A percentile compares a stretch with the other conserved stretches of the same genome.
Evolutionary conservation across 2,329 filamentous ascomycete species (phyloP).

Genomic region (Penicillium aurantiogriseum): DNA sequence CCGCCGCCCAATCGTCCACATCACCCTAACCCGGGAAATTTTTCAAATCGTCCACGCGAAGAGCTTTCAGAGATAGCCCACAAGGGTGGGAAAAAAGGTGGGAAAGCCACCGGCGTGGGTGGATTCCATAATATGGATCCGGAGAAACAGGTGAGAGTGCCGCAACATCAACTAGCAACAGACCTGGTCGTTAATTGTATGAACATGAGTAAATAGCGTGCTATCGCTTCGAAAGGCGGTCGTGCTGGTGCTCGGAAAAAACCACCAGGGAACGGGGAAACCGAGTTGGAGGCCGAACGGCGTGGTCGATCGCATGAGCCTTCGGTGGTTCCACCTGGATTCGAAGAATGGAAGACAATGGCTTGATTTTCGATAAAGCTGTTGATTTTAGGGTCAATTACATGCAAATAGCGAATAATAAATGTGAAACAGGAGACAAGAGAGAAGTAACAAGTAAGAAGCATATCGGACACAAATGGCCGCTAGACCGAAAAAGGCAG

Average conservation of each 20-base stretch:
- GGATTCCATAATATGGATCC: slow-evolving; percentile 31
- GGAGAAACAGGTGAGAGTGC: slow-evolving; percentile 27
- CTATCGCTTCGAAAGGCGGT: slow-evolving; percentile 29
- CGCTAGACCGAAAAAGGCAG: slow-evolving; percentile 18
- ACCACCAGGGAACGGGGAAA: slow-evolving; percentile 7
- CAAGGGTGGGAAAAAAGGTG: slow-evolving; percentile 30
- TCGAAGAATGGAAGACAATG: slow-evolving; percentile 22
- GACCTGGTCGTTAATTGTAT: neutral
- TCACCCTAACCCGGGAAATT: slow-evolving; percentile 36
- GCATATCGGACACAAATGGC: neutral
- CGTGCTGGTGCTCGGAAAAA: slow-evolving; percentile 12
- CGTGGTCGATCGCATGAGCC: slow-evolving; percentile 16
- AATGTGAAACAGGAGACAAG: neutral
- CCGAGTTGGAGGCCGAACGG: slow-evolving; percentile 3
- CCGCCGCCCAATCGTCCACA: slow-evolving; percentile 14
- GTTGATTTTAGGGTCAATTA: neutral
- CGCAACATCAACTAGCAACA: neutral
- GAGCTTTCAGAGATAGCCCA: slow-evolving; percentile 27
- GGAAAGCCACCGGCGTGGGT: slow-evolving; percentile 26
- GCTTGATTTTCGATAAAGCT: neutral
- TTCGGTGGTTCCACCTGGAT: slow-evolving; percentile 21
- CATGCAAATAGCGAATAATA: neutral
- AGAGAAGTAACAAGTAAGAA: neutral
- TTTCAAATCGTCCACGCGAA: slow-evolving; percentile 32
- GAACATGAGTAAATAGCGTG: slow-evolving; percentile 15